A percentile compares a stretch with the other conserved stretches of the same genome.
These are phyloP conservation scores for Xylaria bambusicola DNA, from an alignment of 495 filamentous ascomycete genomes.

Conservation along the genomic window DNA sequence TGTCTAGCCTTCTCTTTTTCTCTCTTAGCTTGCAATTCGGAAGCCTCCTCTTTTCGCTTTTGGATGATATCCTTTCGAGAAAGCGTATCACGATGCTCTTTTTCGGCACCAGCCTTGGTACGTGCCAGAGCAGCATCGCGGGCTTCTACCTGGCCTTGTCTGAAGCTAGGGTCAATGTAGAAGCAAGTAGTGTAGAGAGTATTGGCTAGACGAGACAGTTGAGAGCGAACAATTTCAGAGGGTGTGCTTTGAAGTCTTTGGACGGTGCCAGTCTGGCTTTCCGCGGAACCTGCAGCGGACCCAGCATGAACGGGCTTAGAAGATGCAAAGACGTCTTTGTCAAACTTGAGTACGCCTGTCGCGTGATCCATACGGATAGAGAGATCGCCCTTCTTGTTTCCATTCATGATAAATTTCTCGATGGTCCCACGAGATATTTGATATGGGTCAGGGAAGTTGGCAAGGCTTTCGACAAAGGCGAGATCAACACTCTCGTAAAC, in stretches of 20 bases:
- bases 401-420: constrained; percentile 99
- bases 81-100: constrained; percentile 88
- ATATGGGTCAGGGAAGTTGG: constrained; percentile 95
- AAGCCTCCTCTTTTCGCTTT: constrained; percentile 93
- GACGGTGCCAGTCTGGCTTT: constrained; percentile 79
- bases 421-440: constrained; percentile 88
- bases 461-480: constrained; percentile 88
- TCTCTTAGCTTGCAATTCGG: constrained; percentile 76
- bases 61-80: constrained; percentile 88
- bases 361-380: constrained; percentile 96
- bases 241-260: constrained; percentile 97
- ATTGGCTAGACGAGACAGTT: constrained; percentile 88
- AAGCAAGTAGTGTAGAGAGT: constrained; percentile 89
- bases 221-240: constrained; percentile 94
- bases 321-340: constrained; percentile 96
- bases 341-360: constrained; percentile 91
- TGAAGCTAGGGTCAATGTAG: constrained; percentile 90
- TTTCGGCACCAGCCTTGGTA: constrained; percentile 80
- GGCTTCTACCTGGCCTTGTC: constrained; percentile 72
- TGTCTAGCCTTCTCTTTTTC: constrained; percentile 90
- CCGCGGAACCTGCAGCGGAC: constrained; percentile 83
- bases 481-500: constrained; percentile 98
- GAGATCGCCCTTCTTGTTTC: constrained; percentile 98
- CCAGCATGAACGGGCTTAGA: constrained; percentile 89
- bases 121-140: constrained; percentile 78